Conservation (phyloP, 805 yeast species). For the Candida maltosa region DNA sequence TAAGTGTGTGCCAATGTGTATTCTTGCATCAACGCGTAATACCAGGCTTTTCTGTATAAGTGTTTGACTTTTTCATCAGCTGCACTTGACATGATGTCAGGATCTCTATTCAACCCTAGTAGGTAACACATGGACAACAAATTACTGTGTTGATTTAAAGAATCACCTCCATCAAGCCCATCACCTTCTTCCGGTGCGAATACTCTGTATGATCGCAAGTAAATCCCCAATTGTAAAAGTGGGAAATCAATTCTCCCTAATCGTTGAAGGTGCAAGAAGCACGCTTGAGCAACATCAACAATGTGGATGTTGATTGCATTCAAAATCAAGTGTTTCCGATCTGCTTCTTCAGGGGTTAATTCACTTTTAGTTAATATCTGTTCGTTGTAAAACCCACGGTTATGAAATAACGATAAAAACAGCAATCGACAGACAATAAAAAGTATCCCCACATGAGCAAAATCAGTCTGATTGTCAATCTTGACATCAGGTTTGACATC, state of each 20-base stretch:
- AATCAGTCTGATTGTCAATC: conserved; percentile 36
- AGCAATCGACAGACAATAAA: conserved; percentile 40
- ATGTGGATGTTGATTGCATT: conserved; percentile 47
- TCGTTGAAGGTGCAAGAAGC: conserved; percentile 53
- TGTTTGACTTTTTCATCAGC: conserved; percentile 15
- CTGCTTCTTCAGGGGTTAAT: conserved; percentile 20
- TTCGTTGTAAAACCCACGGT: conserved; percentile 24
- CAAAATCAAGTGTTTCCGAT: conserved; percentile 35
- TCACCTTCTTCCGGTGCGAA: conserved; percentile 42
- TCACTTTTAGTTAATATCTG: conserved; percentile 18
- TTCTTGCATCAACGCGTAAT: conserved; percentile 28
- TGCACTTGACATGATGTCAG: conserved; percentile 22
- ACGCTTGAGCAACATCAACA: conserved; percentile 49
- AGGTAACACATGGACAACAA: conserved; percentile 37
- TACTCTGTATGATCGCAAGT: conserved; percentile 23
- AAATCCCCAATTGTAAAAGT: conserved; percentile 26
- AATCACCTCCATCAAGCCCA: conserved; percentile 37
- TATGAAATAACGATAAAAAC: conserved; percentile 36
- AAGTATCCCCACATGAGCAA: conserved; percentile 37
- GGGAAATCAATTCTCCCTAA: conserved; percentile 32
- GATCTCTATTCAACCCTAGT: conserved; percentile 39
- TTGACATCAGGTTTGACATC: conserved; percentile 23
- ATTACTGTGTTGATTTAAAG: conserved; percentile 21
- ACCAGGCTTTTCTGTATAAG: conserved; percentile 30
- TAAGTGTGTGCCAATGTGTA: conserved; percentile 36